phyloP scores from a whole-genome alignment of 805 yeast genomes.

The Tetrapisispora fleetii region DNA sequence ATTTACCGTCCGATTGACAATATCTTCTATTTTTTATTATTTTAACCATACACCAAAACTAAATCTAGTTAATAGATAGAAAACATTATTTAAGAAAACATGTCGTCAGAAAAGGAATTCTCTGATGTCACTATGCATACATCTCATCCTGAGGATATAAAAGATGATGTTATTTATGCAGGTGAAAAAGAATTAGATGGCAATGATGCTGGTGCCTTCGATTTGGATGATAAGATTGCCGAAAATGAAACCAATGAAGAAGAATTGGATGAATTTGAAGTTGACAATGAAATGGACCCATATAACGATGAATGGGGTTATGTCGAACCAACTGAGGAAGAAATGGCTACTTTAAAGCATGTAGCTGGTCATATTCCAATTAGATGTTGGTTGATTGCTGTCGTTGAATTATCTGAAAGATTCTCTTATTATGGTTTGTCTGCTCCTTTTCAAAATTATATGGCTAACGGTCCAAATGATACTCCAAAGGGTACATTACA shows the following conservation, averaged over 20 bases:
- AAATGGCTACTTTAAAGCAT: constrained; percentile 21
- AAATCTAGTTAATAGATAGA: background rate
- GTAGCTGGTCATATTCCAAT: constrained; percentile 39
- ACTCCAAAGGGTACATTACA: constrained; percentile 46
- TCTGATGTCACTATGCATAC: background rate
- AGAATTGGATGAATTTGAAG: constrained; percentile 1
- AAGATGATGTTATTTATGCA: background rate
- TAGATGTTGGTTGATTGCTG: constrained; percentile 41
- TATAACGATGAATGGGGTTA: constrained; percentile 6
- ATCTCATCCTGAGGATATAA: background rate
- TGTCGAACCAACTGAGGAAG: constrained; percentile 24
- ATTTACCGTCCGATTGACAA: background rate
- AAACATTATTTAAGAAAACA: background rate
- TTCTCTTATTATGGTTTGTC: constrained; percentile 72
- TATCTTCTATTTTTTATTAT: too few species aligned
- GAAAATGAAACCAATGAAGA: constrained; percentile 3
- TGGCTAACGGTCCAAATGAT: constrained; percentile 45
- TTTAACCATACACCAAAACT: background rate
- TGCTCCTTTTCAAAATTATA: constrained; percentile 70
- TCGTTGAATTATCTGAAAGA: constrained; percentile 74
- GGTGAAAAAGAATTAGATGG: constrained; percentile 1
- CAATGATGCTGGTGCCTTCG: background rate
- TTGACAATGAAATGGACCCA: background rate
- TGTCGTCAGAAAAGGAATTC: background rate
- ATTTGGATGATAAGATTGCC: constrained; percentile 1